Evolutionary conservation across 306 rosid species (phyloP).

Genomic region (Rubus parviflorus): DNA sequence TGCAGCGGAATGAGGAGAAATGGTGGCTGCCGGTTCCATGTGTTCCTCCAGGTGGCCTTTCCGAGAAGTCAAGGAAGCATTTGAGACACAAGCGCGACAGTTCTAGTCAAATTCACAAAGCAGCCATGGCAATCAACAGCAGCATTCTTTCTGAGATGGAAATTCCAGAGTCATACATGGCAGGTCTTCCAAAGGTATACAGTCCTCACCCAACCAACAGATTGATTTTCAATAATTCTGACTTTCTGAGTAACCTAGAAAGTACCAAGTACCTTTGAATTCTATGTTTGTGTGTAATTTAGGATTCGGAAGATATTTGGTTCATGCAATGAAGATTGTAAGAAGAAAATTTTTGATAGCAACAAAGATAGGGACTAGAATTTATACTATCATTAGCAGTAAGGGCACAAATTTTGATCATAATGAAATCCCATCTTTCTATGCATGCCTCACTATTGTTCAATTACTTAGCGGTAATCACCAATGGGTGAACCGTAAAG

Average conservation of each 20-base stretch:
- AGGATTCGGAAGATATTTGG: too few species aligned
- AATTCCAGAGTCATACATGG: constrained; percentile 70
- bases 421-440: not conserved
- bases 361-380: too few species aligned
- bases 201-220: constrained; percentile 5
- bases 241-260: not conserved
- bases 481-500: too few species aligned
- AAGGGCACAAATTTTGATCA: not conserved
- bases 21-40: constrained; percentile 99
- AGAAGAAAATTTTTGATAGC: too few species aligned
- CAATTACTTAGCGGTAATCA: not conserved
- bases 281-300: too few species aligned
- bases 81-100: constrained; percentile 73
- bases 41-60: constrained; percentile 64
- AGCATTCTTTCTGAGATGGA: constrained; percentile 89
- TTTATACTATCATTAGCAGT: not conserved
- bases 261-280: too few species aligned
- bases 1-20: constrained; percentile 80
- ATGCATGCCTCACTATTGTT: not conserved
- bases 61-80: constrained; percentile 68
- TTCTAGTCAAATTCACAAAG: constrained; percentile 90
- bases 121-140: constrained; percentile 94
- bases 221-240: not conserved
- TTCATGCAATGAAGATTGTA: too few species aligned
- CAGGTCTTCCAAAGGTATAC: constrained; percentile 87